Evolutionary conservation across 805 yeast species (phyloP), one percentile per base, ranked within the genome.

Genomic region (Starmerella tilneyi): DNA sequence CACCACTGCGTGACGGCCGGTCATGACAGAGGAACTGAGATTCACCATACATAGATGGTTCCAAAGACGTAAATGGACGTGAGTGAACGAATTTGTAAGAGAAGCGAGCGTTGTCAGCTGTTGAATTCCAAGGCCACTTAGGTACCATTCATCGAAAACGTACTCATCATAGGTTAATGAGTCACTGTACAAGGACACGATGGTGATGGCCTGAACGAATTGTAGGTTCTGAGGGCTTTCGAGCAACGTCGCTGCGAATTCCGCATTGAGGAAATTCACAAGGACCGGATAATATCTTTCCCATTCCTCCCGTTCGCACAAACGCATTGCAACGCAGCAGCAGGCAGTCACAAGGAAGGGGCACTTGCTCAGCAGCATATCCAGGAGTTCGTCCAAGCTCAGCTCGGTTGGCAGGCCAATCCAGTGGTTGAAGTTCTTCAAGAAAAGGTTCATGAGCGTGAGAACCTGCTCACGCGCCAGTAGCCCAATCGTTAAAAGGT

Each of bases 351-450:
- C 61, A n/a, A 83, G 64, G 30, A 83, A 63, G 1, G 88, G 76
- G 17, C 83, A 76, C 30, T 70, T 67, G 13, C 54, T 54, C 20
- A 56, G 48, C 33, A 81, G 67, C 27, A 71, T 60, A 5, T 66
- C 70, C 9, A 80, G 64, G 19, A 82, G 63, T 28, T 63, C 65
- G 16, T 64, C 70, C 0, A 79, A 69, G 4, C 76, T 58, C 12
- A 64, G 65, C 9, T 36, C 30, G 24, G 71, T 71, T 0, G 88
- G 85, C 41, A 82, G 75, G 44, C 82, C 75, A 3, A 81, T 76
- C 94, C 94, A 83, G 24, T 84, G 69, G 4, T 86, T 84, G 56
- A 78, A 82, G 55, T 80, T 71, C 40, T 76, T 74, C 34, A 81
- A 65, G 58, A 82, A 83, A 38, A 72, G 73, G 43, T 68, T 69